Evolutionary conservation across 176 grass and related monocot genomes (phyloP), one percentile per base, ranked within the genome.

Genomic region (barley (Hordeum vulgare)): DNA sequence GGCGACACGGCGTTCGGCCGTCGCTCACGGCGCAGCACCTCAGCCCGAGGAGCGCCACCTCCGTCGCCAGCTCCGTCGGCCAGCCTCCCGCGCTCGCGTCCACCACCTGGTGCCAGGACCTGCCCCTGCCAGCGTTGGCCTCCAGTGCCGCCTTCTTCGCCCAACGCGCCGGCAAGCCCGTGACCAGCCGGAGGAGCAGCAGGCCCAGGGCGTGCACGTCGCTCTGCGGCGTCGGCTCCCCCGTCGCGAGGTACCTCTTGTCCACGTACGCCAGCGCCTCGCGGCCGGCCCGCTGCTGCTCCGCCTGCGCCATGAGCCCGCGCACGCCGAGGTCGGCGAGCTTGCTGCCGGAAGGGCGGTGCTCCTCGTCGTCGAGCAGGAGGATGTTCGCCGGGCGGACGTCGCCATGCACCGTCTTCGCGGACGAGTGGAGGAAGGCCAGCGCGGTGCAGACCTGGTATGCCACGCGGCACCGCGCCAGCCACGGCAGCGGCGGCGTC

Each of bases 201-300:
- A 92, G 42, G 13, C 92, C 92, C 15, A 94, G 42, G 21, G 82
- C 61, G 87, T 90, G 83, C 72, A 90, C 80, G 83, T 94, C 93
- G 51, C 77, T 76, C 20, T 40, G 59, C 45, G 89, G 70, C 23
- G 54, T 81, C 20, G 87, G 71, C 82, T 79, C 72, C 27, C 80
- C 83, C 5, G 79, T 81, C 37, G 79, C 83, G 6, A 91, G 58
- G 63, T 69, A 79, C 11, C 37, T 54, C 26, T 84, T 80, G 66
- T 89, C 76, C 56, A 74, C 71, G 86, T 87, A 94, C 21, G 83
- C 79, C n/a, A 83, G 42, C n/a, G 45, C 66, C 10, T 33, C 9
- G 37, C 10, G 42, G 17, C 34, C 63, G 29, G 4, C 33, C 2
- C 15, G 21, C 40, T 58, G 45, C 45, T 49, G 45, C 45, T 49